A percentile compares a stretch with the other conserved stretches of the same genome.
Evolutionary conservation across 371 early-diverging fungal genomes (phyloP).

Genomic region (Neoconidiobolus thromboides): DNA sequence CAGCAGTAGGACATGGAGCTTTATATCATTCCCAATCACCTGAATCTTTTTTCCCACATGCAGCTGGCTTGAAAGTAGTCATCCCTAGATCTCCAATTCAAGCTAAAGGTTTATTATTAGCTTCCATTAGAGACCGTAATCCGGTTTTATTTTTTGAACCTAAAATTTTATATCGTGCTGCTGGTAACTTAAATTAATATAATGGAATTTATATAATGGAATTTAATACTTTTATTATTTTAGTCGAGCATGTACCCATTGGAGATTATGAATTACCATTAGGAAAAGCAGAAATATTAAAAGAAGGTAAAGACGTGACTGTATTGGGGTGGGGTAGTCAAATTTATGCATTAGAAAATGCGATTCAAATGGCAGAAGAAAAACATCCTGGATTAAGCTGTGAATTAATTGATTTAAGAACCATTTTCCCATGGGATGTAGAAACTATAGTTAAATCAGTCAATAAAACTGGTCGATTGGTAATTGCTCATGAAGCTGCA

Average conservation of each 20-base stretch:
- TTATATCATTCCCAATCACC: constrained; percentile 93
- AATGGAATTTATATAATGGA: neutral
- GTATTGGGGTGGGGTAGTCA: constrained; percentile 90
- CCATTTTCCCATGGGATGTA: constrained; percentile 85
- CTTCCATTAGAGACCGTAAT: constrained; percentile 84
- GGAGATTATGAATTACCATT: constrained; percentile 83
- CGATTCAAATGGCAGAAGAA: constrained; percentile 72
- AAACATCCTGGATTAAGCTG: constrained; percentile 68
- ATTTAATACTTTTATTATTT: neutral
- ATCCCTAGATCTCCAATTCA: constrained; percentile 88
- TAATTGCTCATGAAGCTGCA: constrained; percentile 95
- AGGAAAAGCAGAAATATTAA: constrained; percentile 84
- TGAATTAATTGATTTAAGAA: constrained; percentile 87
- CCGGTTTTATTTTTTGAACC: constrained; percentile 94
- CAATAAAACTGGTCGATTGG: constrained; percentile 83
- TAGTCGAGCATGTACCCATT: constrained; percentile 88
- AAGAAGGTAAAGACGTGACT: constrained; percentile 78
- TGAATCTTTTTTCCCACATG: constrained; percentile 91
- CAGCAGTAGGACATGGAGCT: constrained; percentile 97
- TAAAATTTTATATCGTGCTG: constrained; percentile 87
- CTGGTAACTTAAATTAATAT: constrained; percentile 24
- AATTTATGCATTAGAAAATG: constrained; percentile 79
- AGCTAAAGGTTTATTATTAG: constrained; percentile 86
- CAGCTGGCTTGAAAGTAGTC: constrained; percentile 86
- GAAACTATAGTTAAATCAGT: constrained; percentile 86